phyloP scores from a whole-genome alignment of 2,329 filamentous ascomycete species.

The Aspergillus quadricinctus region DNA sequence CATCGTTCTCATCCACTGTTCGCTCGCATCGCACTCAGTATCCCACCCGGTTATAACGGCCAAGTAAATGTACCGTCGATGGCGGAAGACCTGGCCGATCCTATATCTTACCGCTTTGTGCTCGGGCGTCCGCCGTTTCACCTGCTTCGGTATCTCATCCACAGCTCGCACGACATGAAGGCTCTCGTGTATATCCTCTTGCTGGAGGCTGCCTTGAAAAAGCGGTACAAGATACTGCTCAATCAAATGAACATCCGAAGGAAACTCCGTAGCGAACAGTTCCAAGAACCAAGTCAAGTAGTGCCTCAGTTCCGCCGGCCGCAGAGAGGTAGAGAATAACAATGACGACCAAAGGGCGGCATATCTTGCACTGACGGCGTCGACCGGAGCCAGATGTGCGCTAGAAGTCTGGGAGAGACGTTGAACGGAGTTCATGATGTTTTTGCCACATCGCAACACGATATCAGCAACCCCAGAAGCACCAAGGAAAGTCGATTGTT shows the following conservation, averaged over 20 bases:
- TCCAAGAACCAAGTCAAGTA: constrained; percentile 62
- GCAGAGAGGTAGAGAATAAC: constrained; percentile 45
- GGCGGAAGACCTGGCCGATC: constrained; percentile 79
- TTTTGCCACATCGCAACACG: constrained; percentile 70
- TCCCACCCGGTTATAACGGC: constrained; percentile 90
- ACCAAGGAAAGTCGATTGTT: constrained; percentile 53
- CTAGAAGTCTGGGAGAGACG: constrained; percentile 39
- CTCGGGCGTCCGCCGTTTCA: constrained; percentile 33
- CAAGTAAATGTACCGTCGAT: constrained; percentile 73
- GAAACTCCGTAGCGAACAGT: constrained; percentile 60
- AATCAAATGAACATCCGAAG: constrained; percentile 68
- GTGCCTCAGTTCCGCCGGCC: constrained; percentile 53
- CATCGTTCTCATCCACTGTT: constrained; percentile 62
- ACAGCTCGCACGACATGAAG: constrained; percentile 53
- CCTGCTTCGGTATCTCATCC: constrained; percentile 52
- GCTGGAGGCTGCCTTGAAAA: constrained; percentile 49
- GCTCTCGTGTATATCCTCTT: constrained; percentile 50
- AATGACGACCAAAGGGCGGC: constrained; percentile 68
- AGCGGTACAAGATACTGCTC: constrained; percentile 64
- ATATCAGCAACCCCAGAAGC: constrained; percentile 64
- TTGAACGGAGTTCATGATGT: constrained; percentile 71
- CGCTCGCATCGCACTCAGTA: constrained; percentile 52
- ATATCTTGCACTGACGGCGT: constrained; percentile 63
- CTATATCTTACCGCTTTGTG: constrained; percentile 56
- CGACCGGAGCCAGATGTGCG: constrained; percentile 35